Percentiles rank a stretch among this genome's conserved stretches.
Conservation (phyloP, 306 rosid genomes). For the Erythrophleum fordii region DNA sequence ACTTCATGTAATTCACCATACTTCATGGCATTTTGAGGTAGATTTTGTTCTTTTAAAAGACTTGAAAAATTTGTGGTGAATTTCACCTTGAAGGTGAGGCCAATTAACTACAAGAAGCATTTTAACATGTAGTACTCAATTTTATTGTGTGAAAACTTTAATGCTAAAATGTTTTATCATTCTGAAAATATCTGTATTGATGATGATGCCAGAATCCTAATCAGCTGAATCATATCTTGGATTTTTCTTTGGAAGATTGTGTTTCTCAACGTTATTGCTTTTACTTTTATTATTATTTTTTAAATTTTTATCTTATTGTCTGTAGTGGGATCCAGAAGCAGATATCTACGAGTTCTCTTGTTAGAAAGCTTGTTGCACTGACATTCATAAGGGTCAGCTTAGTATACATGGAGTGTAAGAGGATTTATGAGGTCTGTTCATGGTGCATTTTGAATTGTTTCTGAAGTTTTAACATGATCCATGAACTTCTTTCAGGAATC, state of each 20-base stretch:
- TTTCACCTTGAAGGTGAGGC: slow-evolving; percentile 7
- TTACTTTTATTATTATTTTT: slow-evolving; percentile 16
- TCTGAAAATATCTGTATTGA: slow-evolving; percentile 26
- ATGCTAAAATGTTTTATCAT: neutral
- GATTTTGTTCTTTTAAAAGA: neutral
- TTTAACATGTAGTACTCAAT: neutral
- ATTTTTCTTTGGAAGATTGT: slow-evolving; percentile 24
- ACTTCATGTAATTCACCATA: neutral
- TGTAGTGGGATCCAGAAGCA: slow-evolving; percentile 91
- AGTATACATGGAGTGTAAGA: slow-evolving; percentile 83
- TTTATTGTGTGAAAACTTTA: neutral
- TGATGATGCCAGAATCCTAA: slow-evolving; percentile 11
- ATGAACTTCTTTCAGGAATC: slow-evolving; percentile 4
- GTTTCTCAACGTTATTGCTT: slow-evolving; percentile 3
- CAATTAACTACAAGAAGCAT: neutral
- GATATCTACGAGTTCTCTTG: slow-evolving; percentile 65
- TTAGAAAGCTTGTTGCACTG: slow-evolving; percentile 78
- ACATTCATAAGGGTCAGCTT: slow-evolving; percentile 76
- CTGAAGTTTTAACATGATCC: slow-evolving; percentile 16
- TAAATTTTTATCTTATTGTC: slow-evolving; percentile 18
- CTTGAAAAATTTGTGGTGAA: neutral
- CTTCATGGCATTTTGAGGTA: neutral
- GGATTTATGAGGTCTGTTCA: slow-evolving; percentile 83
- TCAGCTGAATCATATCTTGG: neutral
- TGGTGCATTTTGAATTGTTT: slow-evolving; percentile 27